These are phyloP conservation scores for Huntiella decipiens DNA, from an alignment of 2,329 filamentous ascomycete species.

Conservation along the genomic window DNA sequence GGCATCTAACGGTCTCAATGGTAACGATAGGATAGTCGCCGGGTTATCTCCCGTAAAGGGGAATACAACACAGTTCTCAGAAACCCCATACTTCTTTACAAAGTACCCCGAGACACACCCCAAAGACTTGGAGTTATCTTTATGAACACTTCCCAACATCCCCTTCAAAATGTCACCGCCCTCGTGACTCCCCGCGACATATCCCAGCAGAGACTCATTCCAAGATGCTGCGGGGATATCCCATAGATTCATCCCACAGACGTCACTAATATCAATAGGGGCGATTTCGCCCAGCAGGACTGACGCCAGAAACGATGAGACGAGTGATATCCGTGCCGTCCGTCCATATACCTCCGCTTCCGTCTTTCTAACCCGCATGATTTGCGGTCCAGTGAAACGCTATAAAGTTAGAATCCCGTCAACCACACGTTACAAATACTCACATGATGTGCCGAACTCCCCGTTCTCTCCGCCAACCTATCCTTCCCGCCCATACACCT, in stretches of 20 bases:
- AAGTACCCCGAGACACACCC: constrained; percentile 67
- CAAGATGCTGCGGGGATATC: constrained; percentile 60
- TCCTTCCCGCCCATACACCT: constrained; percentile 44
- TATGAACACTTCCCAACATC: constrained; percentile 64
- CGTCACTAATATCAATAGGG: constrained; percentile 83
- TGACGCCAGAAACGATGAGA: constrained; percentile 88
- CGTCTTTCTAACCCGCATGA: constrained; percentile 66
- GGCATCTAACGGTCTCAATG: constrained; percentile 70
- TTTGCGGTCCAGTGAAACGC: constrained; percentile 96
- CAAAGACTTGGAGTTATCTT: constrained; percentile 63
- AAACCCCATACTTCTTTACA: constrained; percentile 58
- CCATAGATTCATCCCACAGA: constrained; percentile 94
- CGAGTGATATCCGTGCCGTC: constrained; percentile 74
- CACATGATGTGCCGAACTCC: constrained; percentile 88
- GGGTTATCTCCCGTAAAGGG: constrained; percentile 95
- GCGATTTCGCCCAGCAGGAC: constrained; percentile 71
- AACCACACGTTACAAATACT: constrained; percentile 17
- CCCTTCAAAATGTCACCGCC: constrained; percentile 41
- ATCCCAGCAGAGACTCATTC: constrained; percentile 54
- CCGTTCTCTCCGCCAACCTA: constrained; percentile 59
- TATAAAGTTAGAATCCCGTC: constrained; percentile 18
- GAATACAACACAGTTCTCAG: constrained; percentile 51
- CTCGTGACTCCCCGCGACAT: constrained; percentile 43
- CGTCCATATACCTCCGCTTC: constrained; percentile 63
- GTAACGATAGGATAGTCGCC: constrained; percentile 79